Evolutionary conservation across 148 eudicot genomes (phyloP), one percentile per base, ranked within the genome.

Genomic region (Talinum fruticosum): DNA sequence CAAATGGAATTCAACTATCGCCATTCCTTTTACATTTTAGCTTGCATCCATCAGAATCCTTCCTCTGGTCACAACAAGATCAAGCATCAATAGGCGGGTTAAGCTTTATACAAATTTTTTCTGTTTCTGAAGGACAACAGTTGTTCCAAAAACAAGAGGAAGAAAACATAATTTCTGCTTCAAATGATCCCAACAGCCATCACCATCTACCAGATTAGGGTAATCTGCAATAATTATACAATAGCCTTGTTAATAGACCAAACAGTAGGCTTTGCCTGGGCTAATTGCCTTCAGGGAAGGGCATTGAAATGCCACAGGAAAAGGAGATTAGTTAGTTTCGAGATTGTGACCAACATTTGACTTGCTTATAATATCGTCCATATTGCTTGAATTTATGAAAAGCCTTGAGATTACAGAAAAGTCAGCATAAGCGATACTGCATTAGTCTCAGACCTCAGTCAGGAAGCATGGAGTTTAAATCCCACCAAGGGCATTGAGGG

Each of bases 171-270:
- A 57, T 26, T 73, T 29, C 30, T 2, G 26, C 37, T 28, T 37
- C 65, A 34, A 34, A 64, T 47, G 8, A 33, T 41, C 41, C 28
- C 47, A 45, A 6, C 24, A 35, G 28, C 54, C 65, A 67, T 62
- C 76, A 41, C 38, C 41, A 21, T 41, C 78, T 84, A 82, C 88
- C 84, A 30, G 79, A 78, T 75, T 79, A 89, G 23, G 87, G 88
- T 65, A 89, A 84, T 73, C 93, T 89, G 89, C 87, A 83, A 44
- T 36, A 83, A 44, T 36, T 69, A 66, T 23, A 70, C 28, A 72
- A 69, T 6, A 81, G 62, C 10, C 6, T 41, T 1, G 5, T 71
- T 32, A 13, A 29, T 75, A 75, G 18, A 33, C 33, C 64, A n/a
- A 6, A 57, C 2, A 47, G 44, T 16, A 5, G 4, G 47, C 47